Evolutionary conservation across 2,329 filamentous ascomycete genomes (phyloP).

Genomic region (Colletotrichum musicola): DNA sequence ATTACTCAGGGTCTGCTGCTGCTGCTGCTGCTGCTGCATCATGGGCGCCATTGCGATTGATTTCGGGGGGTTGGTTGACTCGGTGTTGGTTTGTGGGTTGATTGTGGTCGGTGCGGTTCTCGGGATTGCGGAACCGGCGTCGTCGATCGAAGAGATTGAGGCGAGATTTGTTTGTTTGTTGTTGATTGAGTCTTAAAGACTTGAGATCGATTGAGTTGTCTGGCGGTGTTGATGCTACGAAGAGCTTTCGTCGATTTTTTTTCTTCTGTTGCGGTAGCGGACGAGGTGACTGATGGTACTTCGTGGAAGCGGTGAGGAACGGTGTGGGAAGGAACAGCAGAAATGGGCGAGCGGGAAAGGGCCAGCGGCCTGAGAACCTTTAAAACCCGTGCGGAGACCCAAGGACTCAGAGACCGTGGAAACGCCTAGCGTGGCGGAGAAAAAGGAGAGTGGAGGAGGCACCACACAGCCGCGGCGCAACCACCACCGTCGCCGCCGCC

Average conservation of each 20-base stretch:
- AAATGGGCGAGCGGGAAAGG: neutral
- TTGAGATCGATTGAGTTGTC: slow-evolving; percentile 12
- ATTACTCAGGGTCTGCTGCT: no score
- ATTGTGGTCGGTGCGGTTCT: slow-evolving; percentile 31
- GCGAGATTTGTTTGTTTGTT: slow-evolving; percentile 3
- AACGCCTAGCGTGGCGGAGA: slow-evolving; percentile 35
- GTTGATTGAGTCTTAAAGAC: neutral
- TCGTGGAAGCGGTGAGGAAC: slow-evolving; percentile 31
- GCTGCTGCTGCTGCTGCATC: slow-evolving; percentile 66
- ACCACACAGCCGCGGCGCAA: slow-evolving; percentile 1
- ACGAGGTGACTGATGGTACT: neutral
- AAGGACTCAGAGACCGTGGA: slow-evolving; percentile 15
- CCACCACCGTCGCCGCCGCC: neutral
- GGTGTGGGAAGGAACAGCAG: slow-evolving; percentile 24
- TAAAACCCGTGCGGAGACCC: slow-evolving; percentile 14
- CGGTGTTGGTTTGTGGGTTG: slow-evolving; percentile 25
- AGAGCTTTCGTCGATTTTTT: neutral
- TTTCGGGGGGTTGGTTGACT: slow-evolving; percentile 43
- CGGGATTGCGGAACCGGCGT: slow-evolving; percentile 22
- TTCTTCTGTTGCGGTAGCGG: slow-evolving; percentile 22
- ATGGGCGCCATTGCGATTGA: slow-evolving; percentile 72
- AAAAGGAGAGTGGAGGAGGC: neutral
- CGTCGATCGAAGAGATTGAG: slow-evolving; percentile 21
- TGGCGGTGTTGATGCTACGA: slow-evolving; percentile 12
- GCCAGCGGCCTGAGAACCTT: slow-evolving; percentile 25